phyloP scores from a whole-genome alignment of 2,329 filamentous ascomycete genomes.

The Coniosporium tulheliwenetii region DNA sequence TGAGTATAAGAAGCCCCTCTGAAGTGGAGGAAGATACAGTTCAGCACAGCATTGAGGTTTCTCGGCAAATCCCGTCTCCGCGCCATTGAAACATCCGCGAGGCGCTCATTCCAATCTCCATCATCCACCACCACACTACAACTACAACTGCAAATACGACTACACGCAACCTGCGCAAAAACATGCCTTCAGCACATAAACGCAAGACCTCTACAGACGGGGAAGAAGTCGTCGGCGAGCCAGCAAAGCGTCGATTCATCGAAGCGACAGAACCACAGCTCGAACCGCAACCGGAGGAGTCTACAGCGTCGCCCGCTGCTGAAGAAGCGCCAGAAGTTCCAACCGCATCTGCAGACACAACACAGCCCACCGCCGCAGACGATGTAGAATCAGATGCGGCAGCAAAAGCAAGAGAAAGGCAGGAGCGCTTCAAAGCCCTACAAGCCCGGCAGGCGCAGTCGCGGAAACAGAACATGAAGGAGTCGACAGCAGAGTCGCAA shows the following conservation, averaged over 20 bases:
- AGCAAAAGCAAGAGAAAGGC: slow-evolving; percentile 43
- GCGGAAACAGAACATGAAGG: slow-evolving; percentile 62
- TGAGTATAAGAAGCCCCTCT: no score
- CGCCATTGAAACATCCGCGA: no score
- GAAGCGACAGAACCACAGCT: slow-evolving; percentile 1
- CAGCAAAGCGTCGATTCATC: slow-evolving; percentile 18
- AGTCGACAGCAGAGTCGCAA: slow-evolving; percentile 70
- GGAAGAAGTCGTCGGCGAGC: slow-evolving; percentile 12
- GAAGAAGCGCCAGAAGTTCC: background rate
- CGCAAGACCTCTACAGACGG: slow-evolving; percentile 19
- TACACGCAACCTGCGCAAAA: background rate
- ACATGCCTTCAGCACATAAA: slow-evolving; percentile 15
- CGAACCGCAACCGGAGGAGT: background rate
- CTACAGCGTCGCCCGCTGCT: background rate
- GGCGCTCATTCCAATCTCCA: no score
- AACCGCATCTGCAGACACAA: background rate
- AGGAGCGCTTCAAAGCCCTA: slow-evolving; percentile 74
- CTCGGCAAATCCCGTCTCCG: no score
- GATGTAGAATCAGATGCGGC: slow-evolving; percentile 2
- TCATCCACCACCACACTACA: no score
- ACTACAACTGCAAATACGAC: no score
- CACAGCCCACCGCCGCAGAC: slow-evolving; percentile 7
- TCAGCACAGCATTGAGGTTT: no score
- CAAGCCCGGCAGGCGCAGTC: slow-evolving; percentile 48
- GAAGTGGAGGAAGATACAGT: no score